Base-by-base conservation (phyloP, 2,329 filamentous ascomycete genomes). In the Dactylellina parvicollis region DNA sequence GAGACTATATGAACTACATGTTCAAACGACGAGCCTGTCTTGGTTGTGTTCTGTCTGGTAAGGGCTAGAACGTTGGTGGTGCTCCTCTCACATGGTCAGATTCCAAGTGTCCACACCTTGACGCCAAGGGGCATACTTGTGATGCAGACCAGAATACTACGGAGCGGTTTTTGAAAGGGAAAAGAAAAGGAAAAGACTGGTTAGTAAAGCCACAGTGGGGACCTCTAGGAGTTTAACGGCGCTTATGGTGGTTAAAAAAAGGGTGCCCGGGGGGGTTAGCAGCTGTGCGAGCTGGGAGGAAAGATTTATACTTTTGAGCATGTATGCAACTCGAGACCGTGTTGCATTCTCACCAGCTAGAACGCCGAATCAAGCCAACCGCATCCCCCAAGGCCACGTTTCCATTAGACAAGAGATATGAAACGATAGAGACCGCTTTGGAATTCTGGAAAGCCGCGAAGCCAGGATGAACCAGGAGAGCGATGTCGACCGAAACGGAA, bases 321-420 rank as follows among this genome's bases (percentile, higher is more conserved):
- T 59, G 52, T 59, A 67, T 67, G 62, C 62, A 67, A 67, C 62
- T 67, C 62, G 36, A 44, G 49, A 47, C 28, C 24, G 42, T 67
- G 62, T 67, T 67, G 62, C 62, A 67, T 67, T 57, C 62, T 59
- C 62, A 38, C 22, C 42, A n/a, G n/a, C n/a, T n/a, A n/a, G n/a
- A n/a, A n/a, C n/a, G n/a, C n/a, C n/a, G n/a, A n/a, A 61, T 46
- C 20, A 50, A 20, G 22, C 57, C 44, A 12, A 61, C 22, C 34
- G 24, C 55, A 28, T 38, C 2, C 7, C 16, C 44, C 57, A 49
- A 40, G 26, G 26, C n/a, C 14, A 32, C 38, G n/a, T 61, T 61
- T 61, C 38, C 18, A 26, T 50, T 34, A 30, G 22, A 26, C 22
- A 49, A 9, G 12, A 12, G 59, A 44, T 24, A 49, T 20, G 32